Evolutionary conservation across 2,329 filamentous ascomycete species (phyloP), one percentile per base, ranked within the genome.

Genomic region (Fusarium sp.): DNA sequence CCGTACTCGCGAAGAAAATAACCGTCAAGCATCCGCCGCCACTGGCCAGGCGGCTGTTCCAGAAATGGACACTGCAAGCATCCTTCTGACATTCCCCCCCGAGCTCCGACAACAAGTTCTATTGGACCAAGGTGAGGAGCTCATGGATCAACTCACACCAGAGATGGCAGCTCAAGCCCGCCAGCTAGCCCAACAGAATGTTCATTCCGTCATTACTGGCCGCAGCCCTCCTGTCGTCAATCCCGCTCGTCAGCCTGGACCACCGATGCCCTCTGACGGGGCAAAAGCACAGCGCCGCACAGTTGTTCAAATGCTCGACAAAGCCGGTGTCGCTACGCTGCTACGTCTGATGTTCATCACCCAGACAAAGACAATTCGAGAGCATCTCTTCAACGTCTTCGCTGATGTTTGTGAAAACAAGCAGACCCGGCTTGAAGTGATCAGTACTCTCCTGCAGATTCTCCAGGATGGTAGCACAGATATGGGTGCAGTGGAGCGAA

Each of bases 331-430:
- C 70, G 96, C 97, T 26, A 98, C 96, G n/a, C 84, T 99, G 34
- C 86, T 99, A 44, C 93, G 97, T n/a, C 87, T 99, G 12, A 98
- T 99, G 95, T 99, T 99, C 79, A 94, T 98, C 74, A 92, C 93
- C 49, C 93, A 98, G 71, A 93, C 95, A 69, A 93, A 93, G 23
- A 96, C 93, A 66, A 91, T 96, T 50, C 93, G 94, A 71, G 89
- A 87, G 66, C 92, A 93, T 63, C 85, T 99, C 55, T 95, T 96
- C 77, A 90, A 91, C 58, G 93, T 99, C 55, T 90, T 99, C 53
- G 89, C 93, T 67, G 93, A 97, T 71, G 91, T 98, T 26, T 98
- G 94, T 77, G 92, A 97, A 80, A 99, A 99, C 78, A 91, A 93
- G n/a, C 94, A 98, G 77, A 99, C 96, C 76, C 90, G 96, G 37